phyloP scores from a whole-genome alignment of 73 alveolate genomes.

The Tetrahymena borealis region DNA sequence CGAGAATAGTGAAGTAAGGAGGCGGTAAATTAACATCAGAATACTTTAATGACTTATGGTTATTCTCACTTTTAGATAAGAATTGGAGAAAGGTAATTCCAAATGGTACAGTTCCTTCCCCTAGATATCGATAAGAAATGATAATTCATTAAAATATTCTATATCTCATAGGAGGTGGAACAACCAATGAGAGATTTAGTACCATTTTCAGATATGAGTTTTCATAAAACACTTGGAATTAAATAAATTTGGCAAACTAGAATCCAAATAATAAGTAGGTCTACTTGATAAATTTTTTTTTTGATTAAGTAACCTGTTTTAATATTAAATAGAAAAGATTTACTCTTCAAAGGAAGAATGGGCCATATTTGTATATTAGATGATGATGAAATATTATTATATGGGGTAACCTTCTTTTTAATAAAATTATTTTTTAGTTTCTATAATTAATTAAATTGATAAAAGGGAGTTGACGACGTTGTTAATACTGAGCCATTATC shows the following conservation, averaged over 20 bases:
- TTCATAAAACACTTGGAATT: neutral
- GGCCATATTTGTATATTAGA: constrained; percentile 36
- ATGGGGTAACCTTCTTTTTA: constrained; percentile 7
- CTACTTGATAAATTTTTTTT: neutral
- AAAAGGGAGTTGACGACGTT: constrained; percentile 21
- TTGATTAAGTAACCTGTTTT: neutral
- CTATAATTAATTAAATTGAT: neutral
- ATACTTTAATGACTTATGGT: constrained; percentile 39
- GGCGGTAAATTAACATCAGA: constrained; percentile 19
- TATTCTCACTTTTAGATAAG: constrained; percentile 20
- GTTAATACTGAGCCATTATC: constrained; percentile 18
- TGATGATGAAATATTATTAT: constrained; percentile 2
- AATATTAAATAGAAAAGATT: constrained; percentile 15
- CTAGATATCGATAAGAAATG: constrained; percentile 29
- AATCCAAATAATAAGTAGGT: neutral
- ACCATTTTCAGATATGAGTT: constrained; percentile 14
- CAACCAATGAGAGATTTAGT: constrained; percentile 32
- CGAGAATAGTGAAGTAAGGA: neutral
- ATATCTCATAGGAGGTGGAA: constrained; percentile 34
- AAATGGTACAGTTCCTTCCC: constrained; percentile 9
- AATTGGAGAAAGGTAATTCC: constrained; percentile 23
- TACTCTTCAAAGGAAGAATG: constrained; percentile 28
- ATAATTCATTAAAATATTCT: neutral
- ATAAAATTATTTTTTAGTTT: neutral
- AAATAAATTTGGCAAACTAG: constrained; percentile 8